Evolutionary conservation across 2,329 filamentous ascomycete species (phyloP).

Genomic region (Hypoxylon sp.): DNA sequence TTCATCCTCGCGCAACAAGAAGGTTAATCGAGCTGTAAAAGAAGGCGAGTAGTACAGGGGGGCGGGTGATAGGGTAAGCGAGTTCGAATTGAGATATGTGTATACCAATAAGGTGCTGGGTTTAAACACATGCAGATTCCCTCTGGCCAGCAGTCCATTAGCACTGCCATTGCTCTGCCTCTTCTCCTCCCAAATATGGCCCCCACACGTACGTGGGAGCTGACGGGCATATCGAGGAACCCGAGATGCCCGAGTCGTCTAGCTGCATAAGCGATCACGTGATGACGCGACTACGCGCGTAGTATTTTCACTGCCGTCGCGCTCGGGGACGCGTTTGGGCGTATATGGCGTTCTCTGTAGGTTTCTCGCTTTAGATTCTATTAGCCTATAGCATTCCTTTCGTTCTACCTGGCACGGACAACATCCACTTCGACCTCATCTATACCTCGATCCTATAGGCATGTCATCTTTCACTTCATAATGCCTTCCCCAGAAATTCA

Average conservation of each 20-base stretch:
- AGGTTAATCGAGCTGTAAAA: too few relatives aligned
- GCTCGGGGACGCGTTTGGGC: not conserved
- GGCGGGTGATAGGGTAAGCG: not conserved
- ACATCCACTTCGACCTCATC: not conserved
- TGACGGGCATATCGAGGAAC: not conserved
- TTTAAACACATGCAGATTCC: too few relatives aligned
- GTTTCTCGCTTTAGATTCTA: not conserved
- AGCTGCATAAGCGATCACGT: not conserved
- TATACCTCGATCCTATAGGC: not conserved
- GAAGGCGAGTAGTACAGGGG: too few relatives aligned
- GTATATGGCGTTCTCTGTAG: not conserved
- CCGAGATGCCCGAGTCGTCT: not conserved
- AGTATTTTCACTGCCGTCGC: not conserved
- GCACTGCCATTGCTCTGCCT: not conserved
- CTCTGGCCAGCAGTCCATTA: too few relatives aligned
- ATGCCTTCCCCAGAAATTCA: slow-evolving; percentile 7
- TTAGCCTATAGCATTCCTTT: not conserved
- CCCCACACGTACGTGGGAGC: not conserved
- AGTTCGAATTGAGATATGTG: not conserved
- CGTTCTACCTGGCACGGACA: not conserved
- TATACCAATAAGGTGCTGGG: not conserved
- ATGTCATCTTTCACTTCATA: not conserved
- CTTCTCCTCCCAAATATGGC: not conserved
- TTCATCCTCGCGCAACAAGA: too few relatives aligned
- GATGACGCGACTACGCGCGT: not conserved